Base-by-base conservation (phyloP, 2,329 filamentous ascomycete species). In the Arachnomyces sp. region DNA sequence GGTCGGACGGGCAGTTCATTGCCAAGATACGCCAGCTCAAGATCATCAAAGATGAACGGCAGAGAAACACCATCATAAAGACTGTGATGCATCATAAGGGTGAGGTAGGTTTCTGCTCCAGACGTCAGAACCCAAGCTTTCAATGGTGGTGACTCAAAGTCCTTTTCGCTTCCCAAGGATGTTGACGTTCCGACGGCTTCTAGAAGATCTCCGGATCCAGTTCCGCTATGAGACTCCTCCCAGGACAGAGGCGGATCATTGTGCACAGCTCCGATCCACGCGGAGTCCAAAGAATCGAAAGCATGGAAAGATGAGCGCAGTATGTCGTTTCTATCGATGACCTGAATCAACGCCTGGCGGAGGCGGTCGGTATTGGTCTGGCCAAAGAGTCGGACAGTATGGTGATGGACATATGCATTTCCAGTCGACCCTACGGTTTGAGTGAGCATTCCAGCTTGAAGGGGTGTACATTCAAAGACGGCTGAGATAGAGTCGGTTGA, bases 1-100 rank as follows among this genome's bases (percentile, higher is more conserved):
- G 52, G 50, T 31, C 54, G 40, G 12, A 45, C 14, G 3, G 30
- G 12, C 7, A 38, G 39, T 16, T 18, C 4, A 16, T 34, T n/a
- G 2, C 64, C 64, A 3, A 66, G 37, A 46, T 92, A 93, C 1
- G 81, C 77, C 8, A 25, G 20, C 5, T 25, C 59, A 11, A 82
- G 61, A 31, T 73, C 61, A 11, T 71, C 55, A 15, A 87, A 65
- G 4, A 94, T 63, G 0, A 72, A 56, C 1, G 80, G 76, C 3
- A 95, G 66, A 51, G 84, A 92, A 44, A 93, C 72, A 4, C 81
- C 88, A 57, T 95, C 90, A 55, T 95, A 96, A 0, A 95, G 68
- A 0, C 84, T 84, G 57, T 96, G 89, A 47, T 94, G 88, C 3
- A 95, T 81, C 17, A 68, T 69, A 4, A 87, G 66, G 2, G 73